phyloP scores from a whole-genome alignment of 2,329 filamentous ascomycete species.

The Nemania bipapillata region DNA sequence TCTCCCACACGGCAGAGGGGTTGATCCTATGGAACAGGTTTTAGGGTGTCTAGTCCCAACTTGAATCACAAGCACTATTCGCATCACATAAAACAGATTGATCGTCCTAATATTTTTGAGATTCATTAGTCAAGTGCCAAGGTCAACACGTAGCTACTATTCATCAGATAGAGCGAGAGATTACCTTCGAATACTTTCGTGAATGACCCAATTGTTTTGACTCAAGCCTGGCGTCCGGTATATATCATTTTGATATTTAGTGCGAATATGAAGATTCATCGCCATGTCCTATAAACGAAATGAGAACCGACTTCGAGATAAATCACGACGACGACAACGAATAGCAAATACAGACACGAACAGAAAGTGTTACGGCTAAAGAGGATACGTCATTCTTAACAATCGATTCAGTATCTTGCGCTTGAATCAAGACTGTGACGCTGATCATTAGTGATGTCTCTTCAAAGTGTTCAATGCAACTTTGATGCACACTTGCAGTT shows the following conservation, averaged over 20 bases:
- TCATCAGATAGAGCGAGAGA: background rate
- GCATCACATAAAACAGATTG: constrained; percentile 37
- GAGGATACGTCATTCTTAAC: constrained; percentile 29
- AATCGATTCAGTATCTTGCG: constrained; percentile 37
- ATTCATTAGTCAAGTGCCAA: background rate
- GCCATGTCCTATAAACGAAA: constrained; percentile 21
- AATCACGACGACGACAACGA: background rate
- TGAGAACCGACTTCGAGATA: background rate
- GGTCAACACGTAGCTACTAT: too few relatives aligned
- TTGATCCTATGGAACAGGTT: constrained; percentile 21
- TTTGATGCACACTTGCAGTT: background rate
- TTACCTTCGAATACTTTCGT: constrained; percentile 30
- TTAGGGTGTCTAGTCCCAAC: constrained; percentile 14
- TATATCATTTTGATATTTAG: background rate
- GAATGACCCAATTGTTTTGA: constrained; percentile 17
- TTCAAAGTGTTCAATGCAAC: constrained; percentile 7
- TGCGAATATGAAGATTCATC: background rate
- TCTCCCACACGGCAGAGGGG: constrained; percentile 37
- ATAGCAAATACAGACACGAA: background rate
- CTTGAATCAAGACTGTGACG: constrained; percentile 41
- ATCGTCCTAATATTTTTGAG: constrained; percentile 20
- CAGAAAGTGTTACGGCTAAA: constrained; percentile 25
- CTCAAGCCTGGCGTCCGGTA: constrained; percentile 9
- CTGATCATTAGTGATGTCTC: constrained; percentile 25
- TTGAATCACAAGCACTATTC: constrained; percentile 36